Evolutionary conservation across 2,329 filamentous ascomycete species (phyloP), one percentile per base, ranked within the genome.

Genomic region (Myriosclerotinia scirpicola): DNA sequence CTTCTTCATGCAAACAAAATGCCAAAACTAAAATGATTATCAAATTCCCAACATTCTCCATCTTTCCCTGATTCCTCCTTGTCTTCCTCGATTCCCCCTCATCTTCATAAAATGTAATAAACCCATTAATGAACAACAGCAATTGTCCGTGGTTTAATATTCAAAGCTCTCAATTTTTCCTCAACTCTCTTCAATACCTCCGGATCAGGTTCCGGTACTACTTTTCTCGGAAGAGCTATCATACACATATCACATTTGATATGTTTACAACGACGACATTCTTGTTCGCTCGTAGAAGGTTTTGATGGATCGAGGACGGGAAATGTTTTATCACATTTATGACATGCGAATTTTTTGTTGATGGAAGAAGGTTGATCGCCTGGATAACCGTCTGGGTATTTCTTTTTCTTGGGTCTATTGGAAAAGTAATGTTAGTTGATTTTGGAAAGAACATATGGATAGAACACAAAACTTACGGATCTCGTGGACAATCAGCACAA

Each of bases 401-500:
- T 90, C 73, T 85, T 82, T 73, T 84, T 86, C 79, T 90, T 90
- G 68, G 87, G 81, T 59, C 86, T 89, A 73, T 48, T 8, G 11
- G 4, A 2, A 5, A 14, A 34, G 15, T 56, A 20, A 46, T 52
- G 58, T 73, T 70, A 71, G 71, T 67, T 50, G 20, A 17, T 17
- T n/a, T 46, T n/a, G 34, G 36, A 12, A 1, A 40, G 5, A 26
- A 26, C 2, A 26, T 26, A 4, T 3, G 38, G 4, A 30, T 52
- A 34, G 36, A 30, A 26, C 6, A 26, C 20, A 46, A 46, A 52
- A 48, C 90, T 77, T 85, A 92, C 84, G 92, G 92, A 74, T 92
- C 88, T 72, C 92, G 83, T 38, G 91, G 91, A 77, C 92, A 96
- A 75, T 89, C 89, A 50, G 87, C 91, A 80, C 92, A 96, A 64